These are phyloP conservation scores for Wickerhamomyces queroliae DNA, from an alignment of 805 yeast genomes.

Conservation along the genomic window DNA sequence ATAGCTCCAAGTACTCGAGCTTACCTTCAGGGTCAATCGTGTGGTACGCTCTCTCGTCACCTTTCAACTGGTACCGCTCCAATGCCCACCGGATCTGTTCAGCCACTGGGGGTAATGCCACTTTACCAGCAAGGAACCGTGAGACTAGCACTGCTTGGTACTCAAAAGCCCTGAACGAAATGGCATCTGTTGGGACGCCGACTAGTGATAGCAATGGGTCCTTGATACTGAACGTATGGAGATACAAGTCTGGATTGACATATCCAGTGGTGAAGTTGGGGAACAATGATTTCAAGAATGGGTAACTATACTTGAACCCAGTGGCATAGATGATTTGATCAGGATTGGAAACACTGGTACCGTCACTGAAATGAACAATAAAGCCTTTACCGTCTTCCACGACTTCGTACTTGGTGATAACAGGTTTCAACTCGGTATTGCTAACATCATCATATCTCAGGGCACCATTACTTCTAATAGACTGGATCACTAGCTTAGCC, in stretches of 20 bases:
- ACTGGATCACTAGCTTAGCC: slow-evolving; percentile 12
- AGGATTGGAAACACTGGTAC: slow-evolving; percentile 33
- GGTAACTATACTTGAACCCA: slow-evolving; percentile 58
- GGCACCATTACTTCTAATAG: slow-evolving; percentile 37
- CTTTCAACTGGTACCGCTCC: slow-evolving; percentile 22
- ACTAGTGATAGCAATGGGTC: slow-evolving; percentile 30
- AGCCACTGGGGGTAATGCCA: slow-evolving; percentile 22
- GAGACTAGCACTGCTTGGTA: slow-evolving; percentile 29
- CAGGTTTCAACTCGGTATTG: slow-evolving; percentile 29
- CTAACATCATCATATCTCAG: slow-evolving; percentile 23
- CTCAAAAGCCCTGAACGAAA: slow-evolving; percentile 29
- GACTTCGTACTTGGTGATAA: slow-evolving; percentile 29
- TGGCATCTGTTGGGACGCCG: slow-evolving; percentile 26
- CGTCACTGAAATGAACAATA: slow-evolving; percentile 38
- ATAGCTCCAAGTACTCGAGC: slow-evolving; percentile 19
- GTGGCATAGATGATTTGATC: slow-evolving; percentile 64
- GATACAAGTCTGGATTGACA: slow-evolving; percentile 24
- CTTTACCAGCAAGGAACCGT: slow-evolving; percentile 26
- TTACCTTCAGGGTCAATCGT: slow-evolving; percentile 30
- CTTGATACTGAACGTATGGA: slow-evolving; percentile 27
- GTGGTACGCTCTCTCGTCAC: slow-evolving; percentile 26
- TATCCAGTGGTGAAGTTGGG: slow-evolving; percentile 23
- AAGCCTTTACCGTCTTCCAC: slow-evolving; percentile 18
- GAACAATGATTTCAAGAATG: slow-evolving; percentile 35
- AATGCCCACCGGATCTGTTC: slow-evolving; percentile 27